Conservation (phyloP, 2,329 filamentous ascomycete species). For the Fusarium sororula region DNA sequence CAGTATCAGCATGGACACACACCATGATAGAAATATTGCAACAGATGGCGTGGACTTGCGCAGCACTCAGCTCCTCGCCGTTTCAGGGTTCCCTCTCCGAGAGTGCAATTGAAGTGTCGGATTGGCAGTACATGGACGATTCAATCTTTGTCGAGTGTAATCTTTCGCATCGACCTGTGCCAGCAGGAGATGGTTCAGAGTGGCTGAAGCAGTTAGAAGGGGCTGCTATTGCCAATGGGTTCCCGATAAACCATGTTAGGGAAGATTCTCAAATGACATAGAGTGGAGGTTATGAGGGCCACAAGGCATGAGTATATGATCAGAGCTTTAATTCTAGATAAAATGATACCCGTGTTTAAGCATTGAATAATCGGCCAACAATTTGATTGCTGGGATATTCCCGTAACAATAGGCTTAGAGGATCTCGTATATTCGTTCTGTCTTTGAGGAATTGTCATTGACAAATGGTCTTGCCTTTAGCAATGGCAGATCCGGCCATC, state of each 20-base stretch:
- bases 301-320: neutral
- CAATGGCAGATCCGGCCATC: neutral
- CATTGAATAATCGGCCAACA: neutral
- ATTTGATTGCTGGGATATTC: neutral
- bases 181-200: slow-evolving; percentile 38
- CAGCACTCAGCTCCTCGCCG: slow-evolving; percentile 48
- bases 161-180: slow-evolving; percentile 45
- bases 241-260: slow-evolving; percentile 41
- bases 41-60: slow-evolving; percentile 51
- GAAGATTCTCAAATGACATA: slow-evolving; percentile 7
- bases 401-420: neutral
- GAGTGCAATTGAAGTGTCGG: slow-evolving; percentile 43
- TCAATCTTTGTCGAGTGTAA: slow-evolving; percentile 48
- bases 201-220: slow-evolving; percentile 46
- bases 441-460: neutral
- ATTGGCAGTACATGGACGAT: slow-evolving; percentile 47
- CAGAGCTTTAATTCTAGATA: slow-evolving; percentile 7
- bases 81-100: slow-evolving; percentile 46
- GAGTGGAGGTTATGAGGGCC: neutral
- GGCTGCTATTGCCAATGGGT: slow-evolving; percentile 47
- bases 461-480: neutral
- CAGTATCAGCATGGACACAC: slow-evolving; percentile 48
- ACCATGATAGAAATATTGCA: slow-evolving; percentile 49
- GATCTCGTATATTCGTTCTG: neutral
- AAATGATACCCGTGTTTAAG: slow-evolving; percentile 36